Evolutionary conservation across 75 land plant genomes (phyloP).

Genomic region (Pinus taeda): DNA sequence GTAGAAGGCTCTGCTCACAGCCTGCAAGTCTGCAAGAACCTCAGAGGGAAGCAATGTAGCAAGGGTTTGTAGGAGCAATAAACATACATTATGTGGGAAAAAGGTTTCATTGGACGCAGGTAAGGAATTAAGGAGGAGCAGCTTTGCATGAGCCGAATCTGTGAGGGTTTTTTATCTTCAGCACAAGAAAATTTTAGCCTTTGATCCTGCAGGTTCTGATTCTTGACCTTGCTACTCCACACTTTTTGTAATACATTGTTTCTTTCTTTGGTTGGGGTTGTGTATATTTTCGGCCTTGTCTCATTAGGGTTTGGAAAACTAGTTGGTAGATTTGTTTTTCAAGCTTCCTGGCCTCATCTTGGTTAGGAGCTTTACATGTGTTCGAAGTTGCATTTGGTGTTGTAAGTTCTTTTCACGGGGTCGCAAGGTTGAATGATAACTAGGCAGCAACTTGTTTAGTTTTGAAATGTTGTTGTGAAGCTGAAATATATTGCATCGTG

Average conservation of each 20-base stretch:
- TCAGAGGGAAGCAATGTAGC: background rate
- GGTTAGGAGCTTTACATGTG: background rate
- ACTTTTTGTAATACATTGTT: background rate
- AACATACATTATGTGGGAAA: background rate
- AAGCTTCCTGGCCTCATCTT: background rate
- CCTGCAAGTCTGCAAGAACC: too few relatives aligned
- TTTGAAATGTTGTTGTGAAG: background rate
- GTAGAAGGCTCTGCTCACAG: too few relatives aligned
- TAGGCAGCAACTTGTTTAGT: too few relatives aligned
- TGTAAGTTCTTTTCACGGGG: background rate
- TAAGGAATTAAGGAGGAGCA: conserved; percentile 7
- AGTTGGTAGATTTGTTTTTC: background rate
- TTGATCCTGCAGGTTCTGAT: conserved; percentile 13
- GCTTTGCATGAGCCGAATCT: background rate
- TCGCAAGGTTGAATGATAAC: background rate
- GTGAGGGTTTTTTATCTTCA: too few relatives aligned
- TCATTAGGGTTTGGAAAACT: background rate
- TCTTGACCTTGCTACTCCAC: conserved; percentile 13
- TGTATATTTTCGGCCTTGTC: background rate
- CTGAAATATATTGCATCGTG: background rate
- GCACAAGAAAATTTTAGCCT: background rate
- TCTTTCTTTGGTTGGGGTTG: background rate
- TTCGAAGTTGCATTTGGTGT: background rate
- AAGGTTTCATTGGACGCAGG: background rate
- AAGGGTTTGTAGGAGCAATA: background rate